These are phyloP conservation scores for Candida ortonii DNA, from an alignment of 805 yeast genomes.

Conservation along the genomic window DNA sequence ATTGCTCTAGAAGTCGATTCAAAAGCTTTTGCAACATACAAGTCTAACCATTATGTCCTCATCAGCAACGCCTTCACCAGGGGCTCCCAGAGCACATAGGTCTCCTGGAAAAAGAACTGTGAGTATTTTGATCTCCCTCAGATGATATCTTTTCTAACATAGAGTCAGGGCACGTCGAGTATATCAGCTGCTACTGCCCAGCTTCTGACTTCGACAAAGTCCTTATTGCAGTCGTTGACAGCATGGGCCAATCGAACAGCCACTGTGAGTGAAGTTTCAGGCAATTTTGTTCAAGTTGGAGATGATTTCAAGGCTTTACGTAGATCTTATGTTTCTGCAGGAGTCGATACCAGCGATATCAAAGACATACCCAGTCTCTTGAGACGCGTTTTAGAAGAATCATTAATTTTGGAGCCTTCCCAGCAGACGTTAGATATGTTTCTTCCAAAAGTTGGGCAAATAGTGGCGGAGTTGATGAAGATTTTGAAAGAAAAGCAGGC, in stretches of 20 bases:
- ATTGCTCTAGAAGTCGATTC: too few species aligned
- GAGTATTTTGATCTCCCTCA: too few species aligned
- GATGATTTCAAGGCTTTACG: slow-evolving; percentile 89
- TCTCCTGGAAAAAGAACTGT: slow-evolving; percentile 15
- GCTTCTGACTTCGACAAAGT: slow-evolving; percentile 83
- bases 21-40: too few species aligned
- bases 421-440: slow-evolving; percentile 77
- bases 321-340: slow-evolving; percentile 72
- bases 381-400: slow-evolving; percentile 77
- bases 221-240: slow-evolving; percentile 77
- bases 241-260: slow-evolving; percentile 87
- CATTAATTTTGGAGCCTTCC: slow-evolving; percentile 80
- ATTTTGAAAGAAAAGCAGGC: slow-evolving; percentile 79
- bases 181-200: slow-evolving; percentile 57
- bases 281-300: slow-evolving; percentile 87
- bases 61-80: slow-evolving; percentile 4
- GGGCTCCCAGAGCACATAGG: slow-evolving; percentile 7
- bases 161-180: slow-evolving; percentile 56
- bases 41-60: slow-evolving; percentile 11
- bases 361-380: slow-evolving; percentile 88
- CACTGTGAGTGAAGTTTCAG: slow-evolving; percentile 79
- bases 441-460: slow-evolving; percentile 80
- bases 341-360: slow-evolving; percentile 76
- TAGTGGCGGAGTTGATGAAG: slow-evolving; percentile 75
- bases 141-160: too few species aligned